Conservation (phyloP, 139 green algal species). For the Gonium pectorale region DNA sequence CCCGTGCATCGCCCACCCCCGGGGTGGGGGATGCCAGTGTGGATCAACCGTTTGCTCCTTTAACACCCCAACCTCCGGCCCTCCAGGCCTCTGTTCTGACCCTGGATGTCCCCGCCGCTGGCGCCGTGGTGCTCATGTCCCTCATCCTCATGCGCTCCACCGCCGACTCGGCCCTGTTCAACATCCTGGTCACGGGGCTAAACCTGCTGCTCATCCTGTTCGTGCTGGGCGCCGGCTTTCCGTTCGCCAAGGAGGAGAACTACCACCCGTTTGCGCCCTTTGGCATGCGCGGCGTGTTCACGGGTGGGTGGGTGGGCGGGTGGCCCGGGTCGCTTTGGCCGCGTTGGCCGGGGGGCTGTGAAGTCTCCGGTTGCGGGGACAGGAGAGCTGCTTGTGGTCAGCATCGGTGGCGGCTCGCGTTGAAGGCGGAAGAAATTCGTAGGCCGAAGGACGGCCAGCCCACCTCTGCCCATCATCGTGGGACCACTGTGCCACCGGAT, state of each 20-base stretch:
- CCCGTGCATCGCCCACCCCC: too few species aligned
- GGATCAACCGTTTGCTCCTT: too few species aligned
- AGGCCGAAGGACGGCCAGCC: too few species aligned
- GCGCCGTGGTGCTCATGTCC: slow-evolving; percentile 57
- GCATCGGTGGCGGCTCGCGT: too few species aligned
- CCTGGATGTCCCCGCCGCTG: slow-evolving; percentile 74
- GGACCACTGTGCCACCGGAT: too few species aligned
- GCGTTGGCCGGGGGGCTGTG: too few species aligned
- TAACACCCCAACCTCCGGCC: not conserved
- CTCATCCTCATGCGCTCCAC: slow-evolving; percentile 77
- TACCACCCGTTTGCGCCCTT: slow-evolving; percentile 68
- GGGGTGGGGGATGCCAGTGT: too few species aligned
- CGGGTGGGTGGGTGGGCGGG: slow-evolving; percentile 17
- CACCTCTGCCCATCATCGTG: too few species aligned
- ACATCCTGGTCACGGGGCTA: slow-evolving; percentile 64
- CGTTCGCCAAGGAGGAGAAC: slow-evolving; percentile 53
- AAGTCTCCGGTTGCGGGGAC: too few species aligned
- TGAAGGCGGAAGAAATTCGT: too few species aligned
- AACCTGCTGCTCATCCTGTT: slow-evolving; percentile 76
- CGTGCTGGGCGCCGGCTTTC: slow-evolving; percentile 62
- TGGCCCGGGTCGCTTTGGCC: not conserved
- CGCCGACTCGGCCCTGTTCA: slow-evolving; percentile 79
- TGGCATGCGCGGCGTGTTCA: slow-evolving; percentile 56
- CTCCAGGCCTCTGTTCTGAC: slow-evolving; percentile 48
- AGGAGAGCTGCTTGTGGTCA: too few species aligned